These are phyloP conservation scores for Aspergillus sp. DNA, from an alignment of 2,329 filamentous ascomycete genomes.

Conservation along the genomic window DNA sequence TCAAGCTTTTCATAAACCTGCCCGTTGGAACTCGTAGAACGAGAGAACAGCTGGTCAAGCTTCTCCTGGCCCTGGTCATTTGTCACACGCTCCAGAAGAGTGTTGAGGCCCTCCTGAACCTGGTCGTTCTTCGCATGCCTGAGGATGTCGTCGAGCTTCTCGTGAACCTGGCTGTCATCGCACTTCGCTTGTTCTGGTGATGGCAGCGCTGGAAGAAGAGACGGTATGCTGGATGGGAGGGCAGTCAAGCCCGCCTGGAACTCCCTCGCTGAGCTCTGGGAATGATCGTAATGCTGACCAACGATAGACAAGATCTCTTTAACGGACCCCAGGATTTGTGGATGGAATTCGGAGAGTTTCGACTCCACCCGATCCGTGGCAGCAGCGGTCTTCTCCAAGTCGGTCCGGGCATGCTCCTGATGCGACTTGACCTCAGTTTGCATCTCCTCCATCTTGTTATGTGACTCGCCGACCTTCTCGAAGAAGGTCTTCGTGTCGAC, in stretches of 20 bases:
- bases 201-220: conserved; percentile 45
- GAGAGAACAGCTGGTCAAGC: conserved; percentile 38
- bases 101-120: conserved; percentile 50
- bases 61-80: conserved; percentile 50
- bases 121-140: conserved; percentile 37
- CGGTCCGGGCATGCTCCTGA: conserved; percentile 72
- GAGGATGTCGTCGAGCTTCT: conserved; percentile 47
- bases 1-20: conserved; percentile 52
- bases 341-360: conserved; percentile 73
- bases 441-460: conserved; percentile 61
- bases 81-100: conserved; percentile 39
- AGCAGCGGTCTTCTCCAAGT: conserved; percentile 64
- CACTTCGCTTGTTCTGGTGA: conserved; percentile 49
- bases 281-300: conserved; percentile 79
- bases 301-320: conserved; percentile 78
- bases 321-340: conserved; percentile 76
- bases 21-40: conserved; percentile 19
- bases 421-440: conserved; percentile 66
- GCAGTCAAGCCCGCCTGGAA: conserved; percentile 47
- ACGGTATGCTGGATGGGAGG: conserved; percentile 44
- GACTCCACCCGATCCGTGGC: conserved; percentile 68
- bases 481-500: conserved; percentile 84
- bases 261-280: conserved; percentile 58
- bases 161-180: conserved; percentile 49
- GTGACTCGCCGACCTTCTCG: conserved; percentile 68